phyloP scores from a whole-genome alignment of 306 rosid species.

The barrel medic (Medicago truncatula) region DNA sequence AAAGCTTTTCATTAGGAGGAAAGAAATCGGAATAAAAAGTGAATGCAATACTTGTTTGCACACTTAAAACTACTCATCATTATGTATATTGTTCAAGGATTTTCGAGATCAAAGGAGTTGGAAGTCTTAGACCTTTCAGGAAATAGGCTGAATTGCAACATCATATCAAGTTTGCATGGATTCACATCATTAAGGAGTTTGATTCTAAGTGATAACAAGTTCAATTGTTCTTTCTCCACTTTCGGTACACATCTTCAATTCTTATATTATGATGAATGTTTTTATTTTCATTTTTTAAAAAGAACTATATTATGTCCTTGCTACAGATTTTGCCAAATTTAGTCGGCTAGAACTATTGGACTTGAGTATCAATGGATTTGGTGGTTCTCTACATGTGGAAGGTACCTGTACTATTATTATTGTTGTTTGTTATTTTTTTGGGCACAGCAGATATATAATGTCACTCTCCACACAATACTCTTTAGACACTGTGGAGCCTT shows the following conservation, averaged over 20 bases:
- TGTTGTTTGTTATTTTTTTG: too few species aligned
- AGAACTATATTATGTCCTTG: background rate
- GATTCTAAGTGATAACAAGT: accelerated
- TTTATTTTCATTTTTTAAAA: background rate
- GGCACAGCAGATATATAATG: too few species aligned
- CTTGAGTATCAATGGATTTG: background rate
- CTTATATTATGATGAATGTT: too few species aligned
- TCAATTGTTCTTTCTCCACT: background rate
- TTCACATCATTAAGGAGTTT: constrained; percentile 8
- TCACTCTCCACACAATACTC: too few species aligned
- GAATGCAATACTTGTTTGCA: too few species aligned
- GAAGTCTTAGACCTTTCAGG: background rate
- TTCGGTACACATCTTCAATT: background rate
- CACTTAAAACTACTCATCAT: too few species aligned
- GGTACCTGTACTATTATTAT: background rate
- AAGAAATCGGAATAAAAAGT: too few species aligned
- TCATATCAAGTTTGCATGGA: background rate
- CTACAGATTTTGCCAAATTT: background rate
- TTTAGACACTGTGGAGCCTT: too few species aligned
- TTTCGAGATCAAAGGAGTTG: constrained; percentile 18
- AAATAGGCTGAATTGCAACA: background rate
- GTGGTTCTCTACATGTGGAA: background rate
- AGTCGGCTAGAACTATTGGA: background rate
- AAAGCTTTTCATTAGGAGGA: background rate
- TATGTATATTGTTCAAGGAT: background rate